These are phyloP conservation scores for Pyrenula aspistea DNA, from an alignment of 495 filamentous ascomycete species.

Conservation along the genomic window DNA sequence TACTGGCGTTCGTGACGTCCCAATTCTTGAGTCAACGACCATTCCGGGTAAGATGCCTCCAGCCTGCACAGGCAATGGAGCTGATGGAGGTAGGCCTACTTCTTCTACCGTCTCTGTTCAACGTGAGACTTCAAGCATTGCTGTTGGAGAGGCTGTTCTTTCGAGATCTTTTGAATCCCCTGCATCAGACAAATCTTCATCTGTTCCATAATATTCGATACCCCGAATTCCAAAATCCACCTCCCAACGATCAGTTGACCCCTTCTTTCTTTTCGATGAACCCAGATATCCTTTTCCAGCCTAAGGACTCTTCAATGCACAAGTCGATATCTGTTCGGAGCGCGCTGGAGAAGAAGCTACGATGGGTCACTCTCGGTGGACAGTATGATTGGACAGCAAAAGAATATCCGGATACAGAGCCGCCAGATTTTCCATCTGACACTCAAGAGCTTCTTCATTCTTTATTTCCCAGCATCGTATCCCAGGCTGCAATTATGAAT, in stretches of 20 bases:
- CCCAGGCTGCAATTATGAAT: constrained; percentile 87
- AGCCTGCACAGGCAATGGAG: neutral
- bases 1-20: neutral
- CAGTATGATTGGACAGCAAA: constrained; percentile 93
- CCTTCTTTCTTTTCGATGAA: constrained; percentile 40
- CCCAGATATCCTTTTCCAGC: constrained; percentile 26
- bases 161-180: constrained; percentile 61
- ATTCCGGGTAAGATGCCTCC: neutral
- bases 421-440: constrained; percentile 67
- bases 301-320: constrained; percentile 57
- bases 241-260: neutral
- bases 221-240: constrained; percentile 17
- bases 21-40: neutral
- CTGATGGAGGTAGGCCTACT: constrained; percentile 44
- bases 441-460: constrained; percentile 48
- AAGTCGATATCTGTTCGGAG: constrained; percentile 52
- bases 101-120: constrained; percentile 61
- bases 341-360: constrained; percentile 63
- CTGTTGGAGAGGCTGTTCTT: constrained; percentile 63
- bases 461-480: constrained; percentile 57
- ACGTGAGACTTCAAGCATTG: constrained; percentile 49
- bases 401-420: constrained; percentile 51
- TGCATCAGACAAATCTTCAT: constrained; percentile 78
- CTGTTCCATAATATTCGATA: constrained; percentile 71
- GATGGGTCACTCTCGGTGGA: constrained; percentile 86